Base-by-base conservation (phyloP, 768 basidiomycete species). In the Leccinum arenicola region DNA sequence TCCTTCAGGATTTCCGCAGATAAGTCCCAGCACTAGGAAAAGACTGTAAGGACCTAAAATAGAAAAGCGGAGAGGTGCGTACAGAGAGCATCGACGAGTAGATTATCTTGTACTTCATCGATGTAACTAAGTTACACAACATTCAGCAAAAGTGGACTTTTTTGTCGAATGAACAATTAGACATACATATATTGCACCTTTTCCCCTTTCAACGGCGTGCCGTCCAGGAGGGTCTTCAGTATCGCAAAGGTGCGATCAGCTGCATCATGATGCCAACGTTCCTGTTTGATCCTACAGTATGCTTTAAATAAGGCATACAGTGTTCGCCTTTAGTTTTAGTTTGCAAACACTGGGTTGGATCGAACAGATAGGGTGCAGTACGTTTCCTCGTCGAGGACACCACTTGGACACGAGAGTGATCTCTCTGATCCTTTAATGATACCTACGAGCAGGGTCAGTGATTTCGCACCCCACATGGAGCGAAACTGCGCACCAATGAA, bases 81-180 rank as follows among this genome's bases (percentile, higher is more conserved):
- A 89, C 88, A 60, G 15, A 82, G 73, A 2, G 81, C 76, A 66
- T 90, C 88, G 10, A 89, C 80, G 6, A 90, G 75, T 0, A 89
- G 75, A 64, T 87, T 83, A 62, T 91, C 89, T 66, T 91, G 89
- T 0, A 81, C 84, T 70, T 91, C 89, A 51, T 91, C 89, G 3
- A 91, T 78, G 64, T 89, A 90, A 12, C 88, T 69, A 12, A 12
- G 52, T 33, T 50, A 51, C 33, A 19, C 14, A 17, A 6, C 1
- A 12, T 21, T 61, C n/a, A 64, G 59, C 1, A 23, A 56, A 10
- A 17, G 7, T 1, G 23, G 11, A 35, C 9, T 1, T 6, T 49
- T 7, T n/a, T 33, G 12, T 38, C 14, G 14, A 33, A 29, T 11
- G 25, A 19, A 38, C 17, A 38, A 38, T 14, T 25, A 19, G 52